Evolutionary conservation across 2,329 filamentous ascomycete species (phyloP), one percentile per base, ranked within the genome.

Genomic region (Botrytis aclada): DNA sequence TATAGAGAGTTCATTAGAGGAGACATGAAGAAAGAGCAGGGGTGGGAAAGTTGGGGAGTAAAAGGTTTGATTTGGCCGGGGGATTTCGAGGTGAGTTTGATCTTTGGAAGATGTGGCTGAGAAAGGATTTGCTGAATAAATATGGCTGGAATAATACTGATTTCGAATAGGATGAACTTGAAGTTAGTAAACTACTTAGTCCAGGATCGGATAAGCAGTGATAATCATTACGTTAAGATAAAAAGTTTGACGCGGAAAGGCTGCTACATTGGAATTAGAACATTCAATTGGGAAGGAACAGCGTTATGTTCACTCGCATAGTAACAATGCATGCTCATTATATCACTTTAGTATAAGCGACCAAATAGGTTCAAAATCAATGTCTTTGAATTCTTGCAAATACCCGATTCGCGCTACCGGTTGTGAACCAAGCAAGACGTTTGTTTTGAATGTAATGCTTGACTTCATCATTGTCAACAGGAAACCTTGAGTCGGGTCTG

Each of bases 1-100:
- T 92, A 92, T 78, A 82, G 91, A 63, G 87, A 89, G 76, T 93
- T 93, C 74, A 90, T 94, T 61, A 84, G 90, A 69, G 88, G 51
- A 20, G 25, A 72, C 4, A 37, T 71, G 54, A 84, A 82, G 76
- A 84, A 69, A n/a, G 64, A 72, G n/a, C 72, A 69, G 20, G 51
- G 73, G 14, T 73, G 67, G 56, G 71, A 63, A n/a, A 84, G 72
- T 51, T 16, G 47, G n/a, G 74, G 73, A 6, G 54, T 74, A 2
- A 73, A 56, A 32, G 71, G 70, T 4, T 66, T 76, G 51, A 76
- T 76, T 25, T 64, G 61, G 56, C 75, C 72, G 5, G 73, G 73
- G 1, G 62, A 75, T 65, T 41, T 73, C 8, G 70, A 74, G 58
- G 73, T 73, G n/a, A 74, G 64, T 74, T 51, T 58, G 22, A 34